Conservation (phyloP, 176 grass and related monocot species). For the Phoenix roebelenii region DNA sequence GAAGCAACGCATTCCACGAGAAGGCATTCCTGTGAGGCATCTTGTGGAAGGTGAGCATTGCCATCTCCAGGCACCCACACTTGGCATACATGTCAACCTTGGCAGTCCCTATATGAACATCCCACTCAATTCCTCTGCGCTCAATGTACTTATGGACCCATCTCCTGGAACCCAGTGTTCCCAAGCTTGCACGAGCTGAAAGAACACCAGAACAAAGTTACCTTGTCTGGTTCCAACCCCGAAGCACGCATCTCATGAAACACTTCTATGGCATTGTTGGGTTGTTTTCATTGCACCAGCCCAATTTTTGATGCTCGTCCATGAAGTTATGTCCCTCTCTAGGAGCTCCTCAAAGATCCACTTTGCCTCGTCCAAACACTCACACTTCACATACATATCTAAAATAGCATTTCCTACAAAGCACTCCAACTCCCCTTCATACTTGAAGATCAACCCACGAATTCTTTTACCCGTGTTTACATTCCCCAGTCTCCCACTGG, state of each 20-base stretch:
- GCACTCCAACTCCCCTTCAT: constrained; percentile 7
- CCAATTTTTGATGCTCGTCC: constrained; percentile 39
- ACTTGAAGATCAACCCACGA: constrained; percentile 25
- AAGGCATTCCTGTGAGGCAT: constrained; percentile 37
- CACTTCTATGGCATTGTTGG: constrained; percentile 22
- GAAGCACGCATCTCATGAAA: constrained; percentile 35
- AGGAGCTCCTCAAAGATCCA: constrained; percentile 24
- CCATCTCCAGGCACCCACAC: constrained; percentile 33
- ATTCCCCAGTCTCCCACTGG: constrained; percentile 23
- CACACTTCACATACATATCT: constrained; percentile 44
- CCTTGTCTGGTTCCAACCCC: constrained; percentile 29
- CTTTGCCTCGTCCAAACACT: constrained; percentile 24
- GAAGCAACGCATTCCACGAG: constrained; percentile 44
- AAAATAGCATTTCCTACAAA: constrained; percentile 31
- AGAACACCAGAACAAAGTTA: constrained; percentile 36
- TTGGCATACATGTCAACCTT: constrained; percentile 38
- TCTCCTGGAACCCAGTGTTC: constrained; percentile 23
- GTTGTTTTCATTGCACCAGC: constrained; percentile 32
- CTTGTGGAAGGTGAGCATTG: constrained; percentile 27
- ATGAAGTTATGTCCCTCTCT: constrained; percentile 34
- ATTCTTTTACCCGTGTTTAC: constrained; percentile 7
- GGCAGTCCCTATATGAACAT: constrained; percentile 41
- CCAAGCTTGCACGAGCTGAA: constrained; percentile 39
- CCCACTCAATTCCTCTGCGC: constrained; percentile 32
- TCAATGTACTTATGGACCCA: constrained; percentile 45